Evolutionary conservation across 768 basidiomycete genomes (phyloP), one percentile per base, ranked within the genome.

Genomic region (Steccherinum ochraceum): DNA sequence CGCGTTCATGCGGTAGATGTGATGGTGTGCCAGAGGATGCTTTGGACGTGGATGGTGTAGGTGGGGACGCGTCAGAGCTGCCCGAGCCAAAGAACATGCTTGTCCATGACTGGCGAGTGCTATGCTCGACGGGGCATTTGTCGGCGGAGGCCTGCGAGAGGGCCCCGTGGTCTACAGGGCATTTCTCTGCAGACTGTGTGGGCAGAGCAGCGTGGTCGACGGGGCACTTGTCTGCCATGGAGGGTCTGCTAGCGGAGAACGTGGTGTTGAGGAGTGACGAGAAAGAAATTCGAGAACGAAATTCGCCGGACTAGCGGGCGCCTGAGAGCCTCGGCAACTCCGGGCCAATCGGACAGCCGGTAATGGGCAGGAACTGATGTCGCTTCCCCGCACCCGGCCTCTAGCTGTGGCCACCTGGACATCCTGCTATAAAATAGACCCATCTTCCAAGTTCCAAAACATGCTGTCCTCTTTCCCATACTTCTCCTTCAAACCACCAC

Each of bases 81-180:
- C 35, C 57, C 41, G 53, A 44, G 53, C n/a, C 21, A 18, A 43
- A 43, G 5, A 52, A 54, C 45, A 65, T 23, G 45, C 56, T 53
- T 24, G 54, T 39, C 60, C 60, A 57, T 47, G 70, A 63, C 18
- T 73, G 65, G 42, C 75, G 71, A 0, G 77, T 63, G 12, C 61
- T 64, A 62, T 85, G 80, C 67, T 86, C 83, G 43, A 90, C 83
- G 1, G 86, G 86, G 62, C 86, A 90, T 52, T 68, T 56, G 21
- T 71, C 66, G 24, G 64, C 54, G 23, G 64, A 47, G 13, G 41
- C 7, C 10, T n/a, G 41, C 21, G 41, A 7, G 43, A 46, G 59
- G 35, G 62, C 53, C 55, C 58, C 61, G 57, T 77, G 72, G 62
- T 77, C 77, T 43, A 77, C 73, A 12, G 80, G 80, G 59, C 80